Evolutionary conservation across 73 alveolate genomes (phyloP).

Genomic region (Stentor coeruleus): DNA sequence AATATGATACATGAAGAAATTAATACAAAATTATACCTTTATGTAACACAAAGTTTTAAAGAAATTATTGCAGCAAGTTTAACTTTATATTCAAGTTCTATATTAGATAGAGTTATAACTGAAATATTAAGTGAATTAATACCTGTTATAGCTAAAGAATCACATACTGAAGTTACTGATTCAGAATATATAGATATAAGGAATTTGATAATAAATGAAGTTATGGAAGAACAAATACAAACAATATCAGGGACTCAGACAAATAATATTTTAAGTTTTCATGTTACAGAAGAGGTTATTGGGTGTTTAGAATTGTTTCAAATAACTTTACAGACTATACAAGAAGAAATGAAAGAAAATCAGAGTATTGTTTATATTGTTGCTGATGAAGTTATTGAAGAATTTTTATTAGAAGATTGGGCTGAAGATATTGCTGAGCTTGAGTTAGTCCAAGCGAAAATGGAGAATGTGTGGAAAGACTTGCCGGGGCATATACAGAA

Average conservation of each 20-base stretch:
- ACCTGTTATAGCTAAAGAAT: neutral
- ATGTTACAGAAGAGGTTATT: neutral
- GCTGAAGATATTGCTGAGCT: conserved; percentile 17
- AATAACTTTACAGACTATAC: neutral
- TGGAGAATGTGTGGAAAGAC: neutral
- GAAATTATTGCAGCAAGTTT: neutral
- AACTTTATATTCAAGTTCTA: neutral
- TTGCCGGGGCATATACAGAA: conserved; percentile 9
- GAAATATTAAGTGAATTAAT: neutral
- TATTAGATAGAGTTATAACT: neutral
- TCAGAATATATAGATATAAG: conserved; percentile 8
- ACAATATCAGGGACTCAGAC: neutral
- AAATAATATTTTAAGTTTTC: neutral
- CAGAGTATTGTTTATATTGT: neutral
- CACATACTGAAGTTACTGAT: conserved; percentile 15
- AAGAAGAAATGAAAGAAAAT: conserved; percentile 4
- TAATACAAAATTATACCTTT: too few species aligned
- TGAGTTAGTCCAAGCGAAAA: conserved; percentile 7
- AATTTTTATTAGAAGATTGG: neutral
- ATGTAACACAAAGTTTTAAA: neutral
- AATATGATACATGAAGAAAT: neutral
- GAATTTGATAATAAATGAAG: neutral
- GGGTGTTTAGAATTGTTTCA: neutral
- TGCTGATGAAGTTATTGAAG: neutral
- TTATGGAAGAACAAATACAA: neutral